Evolutionary conservation across 495 filamentous ascomycete species (phyloP).

Genomic region (Talaromyces trachyspermus): DNA sequence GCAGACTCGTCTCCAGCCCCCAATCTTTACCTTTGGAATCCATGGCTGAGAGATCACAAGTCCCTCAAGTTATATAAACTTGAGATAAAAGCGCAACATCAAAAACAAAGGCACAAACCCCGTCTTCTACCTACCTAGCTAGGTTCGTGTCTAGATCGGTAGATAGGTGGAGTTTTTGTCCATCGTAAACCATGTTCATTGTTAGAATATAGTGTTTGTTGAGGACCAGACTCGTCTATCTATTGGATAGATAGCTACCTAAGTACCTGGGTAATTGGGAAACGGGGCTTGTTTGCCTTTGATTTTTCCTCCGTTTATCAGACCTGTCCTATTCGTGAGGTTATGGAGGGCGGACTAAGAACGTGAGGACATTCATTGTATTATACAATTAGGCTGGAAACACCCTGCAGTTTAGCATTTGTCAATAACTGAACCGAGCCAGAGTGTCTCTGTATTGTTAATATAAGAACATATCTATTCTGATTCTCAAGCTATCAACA

Average conservation of each 20-base stretch:
- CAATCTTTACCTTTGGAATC: too few species aligned
- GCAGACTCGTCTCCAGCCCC: slow-evolving; percentile 29
- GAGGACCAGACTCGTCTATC: too few species aligned
- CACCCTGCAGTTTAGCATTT: not conserved
- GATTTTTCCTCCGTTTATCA: slow-evolving; percentile 47
- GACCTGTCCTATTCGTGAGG: slow-evolving; percentile 39
- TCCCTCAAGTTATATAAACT: slow-evolving; percentile 5
- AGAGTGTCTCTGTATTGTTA: too few species aligned
- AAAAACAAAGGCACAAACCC: slow-evolving; percentile 9
- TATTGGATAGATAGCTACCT: too few species aligned
- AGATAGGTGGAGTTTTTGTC: not conserved
- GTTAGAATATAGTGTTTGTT: too few species aligned
- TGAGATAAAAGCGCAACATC: slow-evolving; percentile 36
- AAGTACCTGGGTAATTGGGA: too few species aligned
- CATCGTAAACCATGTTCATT: slow-evolving; percentile 28
- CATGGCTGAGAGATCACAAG: slow-evolving; percentile 19
- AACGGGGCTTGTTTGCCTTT: too few species aligned
- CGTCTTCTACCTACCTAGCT: not conserved
- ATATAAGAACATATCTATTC: too few species aligned
- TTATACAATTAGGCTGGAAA: not conserved
- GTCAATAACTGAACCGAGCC: not conserved
- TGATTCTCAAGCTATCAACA: too few species aligned
- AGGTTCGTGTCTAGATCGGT: too few species aligned
- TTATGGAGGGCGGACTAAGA: slow-evolving; percentile 48
- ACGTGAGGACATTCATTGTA: slow-evolving; percentile 33